phyloP scores from a whole-genome alignment of 441 rosid genomes.

The Macaranga tanarius region DNA sequence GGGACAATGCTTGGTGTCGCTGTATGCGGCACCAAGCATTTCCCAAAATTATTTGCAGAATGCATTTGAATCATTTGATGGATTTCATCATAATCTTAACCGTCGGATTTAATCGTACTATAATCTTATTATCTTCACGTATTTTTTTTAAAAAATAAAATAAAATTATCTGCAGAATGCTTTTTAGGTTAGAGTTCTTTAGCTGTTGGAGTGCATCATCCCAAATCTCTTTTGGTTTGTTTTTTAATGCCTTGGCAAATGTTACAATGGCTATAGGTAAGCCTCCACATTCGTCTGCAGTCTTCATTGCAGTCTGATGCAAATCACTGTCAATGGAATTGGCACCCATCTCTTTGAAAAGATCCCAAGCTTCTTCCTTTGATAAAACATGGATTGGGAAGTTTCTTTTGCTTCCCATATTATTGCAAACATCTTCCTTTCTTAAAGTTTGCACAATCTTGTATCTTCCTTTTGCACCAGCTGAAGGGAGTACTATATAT shows the following conservation, averaged over 20 bases:
- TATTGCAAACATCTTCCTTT: background rate
- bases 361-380: slow-evolving; percentile 22
- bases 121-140: no score
- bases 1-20: no score
- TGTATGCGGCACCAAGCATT: no score
- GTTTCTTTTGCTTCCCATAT: slow-evolving; percentile 17
- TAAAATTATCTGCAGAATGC: no score
- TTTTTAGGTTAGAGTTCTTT: background rate
- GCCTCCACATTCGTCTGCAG: slow-evolving; percentile 21
- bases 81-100: no score
- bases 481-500: slow-evolving; percentile 27
- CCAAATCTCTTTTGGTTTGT: background rate
- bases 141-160: no score
- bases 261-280: slow-evolving; percentile 24
- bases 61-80: no score
- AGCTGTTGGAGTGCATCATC: background rate
- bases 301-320: background rate
- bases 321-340: background rate
- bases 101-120: no score
- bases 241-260: slow-evolving; percentile 21
- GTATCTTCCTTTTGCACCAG: background rate
- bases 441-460: slow-evolving; percentile 17
- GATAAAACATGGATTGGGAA: background rate
- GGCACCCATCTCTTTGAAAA: slow-evolving; percentile 24
- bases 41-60: no score